Base-by-base conservation (phyloP, 116 monocot genomes). In the Phalaenopsis hybrid region DNA sequence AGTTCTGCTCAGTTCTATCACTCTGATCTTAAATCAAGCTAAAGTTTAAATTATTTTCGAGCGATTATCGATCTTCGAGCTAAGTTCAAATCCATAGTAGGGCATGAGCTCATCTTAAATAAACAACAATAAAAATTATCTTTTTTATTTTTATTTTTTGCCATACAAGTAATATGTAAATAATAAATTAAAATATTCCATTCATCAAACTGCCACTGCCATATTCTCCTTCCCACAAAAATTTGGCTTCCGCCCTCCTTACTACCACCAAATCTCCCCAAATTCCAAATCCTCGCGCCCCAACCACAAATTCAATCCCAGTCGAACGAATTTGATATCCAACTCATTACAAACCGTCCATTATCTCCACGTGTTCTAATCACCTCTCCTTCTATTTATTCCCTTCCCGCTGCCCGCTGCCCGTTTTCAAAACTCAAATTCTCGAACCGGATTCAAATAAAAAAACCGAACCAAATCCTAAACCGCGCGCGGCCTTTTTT, bases 401-500 rank as follows among this genome's bases (percentile, higher is more conserved):
- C 21, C 33, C 2, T 37, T 72, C 72, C 37, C 70, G 31, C 4
- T 63, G 20, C 63, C 63, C 72, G 72, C 34, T 72, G 28, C 20
- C 18, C 75, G n/a, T 11, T 13, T 17, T 13, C 18, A 18, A 75
- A 45, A 3, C 46, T 75, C 13, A 4, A 75, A 75, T 75, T 75
- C 46, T 12, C 44, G 74, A 44, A 45, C 74, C 74, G 74, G 74
- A 1, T 37, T 16, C 55, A 20, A 41, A 41, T 20, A 13, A 20
- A n/a, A 44, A 75, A 75, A 75, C 8, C 44, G 75, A n/a, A 75
- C 75, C 45, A 37, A 75, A n/a, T 18, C 75, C 45, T 75, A 44
- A 75, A 44, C 75, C 75, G 75, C 75, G 70, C 70, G 70, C 70
- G 70, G 70, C 13, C 11, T 5, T 68, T 68, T 68, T 21, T 37